Percentiles rank a stretch among this genome's conserved stretches.
These are phyloP conservation scores for Amanita inopinata DNA, from an alignment of 768 basidiomycete genomes.

Conservation along the genomic window DNA sequence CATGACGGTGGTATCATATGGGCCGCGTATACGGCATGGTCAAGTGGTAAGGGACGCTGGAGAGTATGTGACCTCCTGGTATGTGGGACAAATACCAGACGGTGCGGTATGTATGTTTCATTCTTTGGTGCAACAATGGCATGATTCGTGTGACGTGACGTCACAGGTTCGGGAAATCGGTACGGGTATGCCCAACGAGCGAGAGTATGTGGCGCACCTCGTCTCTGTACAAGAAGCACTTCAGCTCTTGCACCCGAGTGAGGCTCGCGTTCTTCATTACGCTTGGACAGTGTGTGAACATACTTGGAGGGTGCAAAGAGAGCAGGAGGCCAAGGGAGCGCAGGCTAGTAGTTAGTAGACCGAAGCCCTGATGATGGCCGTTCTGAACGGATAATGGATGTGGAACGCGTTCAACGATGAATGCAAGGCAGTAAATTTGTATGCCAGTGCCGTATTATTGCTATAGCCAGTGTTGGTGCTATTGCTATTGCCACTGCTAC, in stretches of 20 bases:
- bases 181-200: conserved; percentile 53
- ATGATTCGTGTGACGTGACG: not conserved
- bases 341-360: too few species aligned
- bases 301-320: conserved; percentile 12
- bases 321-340: not conserved
- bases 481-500: too few species aligned
- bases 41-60: conserved; percentile 20
- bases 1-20: conserved; percentile 24
- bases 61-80: conserved; percentile 49
- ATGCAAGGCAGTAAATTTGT: conserved; percentile 3
- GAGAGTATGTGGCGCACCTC: conserved; percentile 34
- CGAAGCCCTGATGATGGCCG: too few species aligned
- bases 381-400: too few species aligned
- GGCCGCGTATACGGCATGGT: conserved; percentile 9
- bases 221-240: conserved; percentile 36
- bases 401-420: too few species aligned
- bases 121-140: not conserved
- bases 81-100: conserved; percentile 39
- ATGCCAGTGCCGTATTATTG: not conserved
- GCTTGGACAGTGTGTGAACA: conserved; percentile 28
- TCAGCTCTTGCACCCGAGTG: conserved; percentile 17
- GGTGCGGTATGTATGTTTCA: conserved; percentile 35
- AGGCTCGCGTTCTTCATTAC: conserved; percentile 26
- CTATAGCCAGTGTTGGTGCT: not conserved
- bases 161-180: conserved; percentile 33